Percentiles rank a stretch among this genome's conserved stretches.
phyloP scores from a whole-genome alignment of 345 rosid genomes.

The Geranium rotundifolium region DNA sequence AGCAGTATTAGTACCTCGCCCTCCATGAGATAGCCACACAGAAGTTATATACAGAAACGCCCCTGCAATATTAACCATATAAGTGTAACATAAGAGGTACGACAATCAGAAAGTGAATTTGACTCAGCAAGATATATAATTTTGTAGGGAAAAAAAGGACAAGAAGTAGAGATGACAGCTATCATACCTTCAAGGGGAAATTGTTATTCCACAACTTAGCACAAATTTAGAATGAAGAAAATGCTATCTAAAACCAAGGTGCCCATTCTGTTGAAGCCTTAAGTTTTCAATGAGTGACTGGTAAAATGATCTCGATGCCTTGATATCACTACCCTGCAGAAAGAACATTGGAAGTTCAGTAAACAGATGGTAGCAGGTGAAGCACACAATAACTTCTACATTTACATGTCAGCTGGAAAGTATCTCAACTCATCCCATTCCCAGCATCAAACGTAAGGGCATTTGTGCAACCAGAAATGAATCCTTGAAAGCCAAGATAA shows the following conservation, averaged over 20 bases:
- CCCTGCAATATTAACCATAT: constrained; percentile 18
- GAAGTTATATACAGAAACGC: constrained; percentile 23
- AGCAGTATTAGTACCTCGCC: constrained; percentile 19
- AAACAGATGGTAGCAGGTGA: too few species aligned
- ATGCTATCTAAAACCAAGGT: constrained; percentile 77
- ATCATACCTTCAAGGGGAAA: not conserved
- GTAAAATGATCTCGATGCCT: constrained; percentile 55
- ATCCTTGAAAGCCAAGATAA: too few species aligned
- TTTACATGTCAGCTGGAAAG: too few species aligned
- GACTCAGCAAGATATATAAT: too few species aligned
- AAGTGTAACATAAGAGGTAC: constrained; percentile 3
- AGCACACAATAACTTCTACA: too few species aligned
- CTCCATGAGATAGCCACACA: constrained; percentile 8
- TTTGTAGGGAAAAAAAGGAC: not conserved
- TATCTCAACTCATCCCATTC: too few species aligned
- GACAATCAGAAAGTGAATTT: too few species aligned
- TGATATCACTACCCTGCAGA: constrained; percentile 60
- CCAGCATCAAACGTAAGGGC: too few species aligned
- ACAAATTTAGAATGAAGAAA: not conserved
- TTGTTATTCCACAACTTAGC: not conserved
- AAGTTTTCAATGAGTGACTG: constrained; percentile 61
- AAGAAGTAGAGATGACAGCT: not conserved
- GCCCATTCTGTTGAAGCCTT: constrained; percentile 67
- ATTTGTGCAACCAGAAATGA: too few species aligned
- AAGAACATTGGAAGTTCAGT: constrained; percentile 2